Conservation (phyloP, 1,139 yeast genomes). For the Meyerozyma carpophila region DNA sequence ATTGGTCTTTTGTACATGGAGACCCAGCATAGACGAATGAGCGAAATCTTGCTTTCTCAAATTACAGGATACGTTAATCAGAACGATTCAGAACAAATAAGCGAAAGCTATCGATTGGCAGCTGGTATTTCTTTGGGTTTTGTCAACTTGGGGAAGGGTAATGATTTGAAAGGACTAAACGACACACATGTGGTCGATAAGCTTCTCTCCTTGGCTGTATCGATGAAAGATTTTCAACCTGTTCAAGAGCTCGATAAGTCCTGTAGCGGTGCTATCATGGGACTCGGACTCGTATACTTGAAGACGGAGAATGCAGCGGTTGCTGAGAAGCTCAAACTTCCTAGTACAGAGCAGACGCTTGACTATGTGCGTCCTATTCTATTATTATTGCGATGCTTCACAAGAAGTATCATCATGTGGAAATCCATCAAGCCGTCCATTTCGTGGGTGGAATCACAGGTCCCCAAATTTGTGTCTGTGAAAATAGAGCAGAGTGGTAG, state of each 20-base stretch:
- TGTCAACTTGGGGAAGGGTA: slow-evolving; percentile 79
- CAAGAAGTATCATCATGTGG: slow-evolving; percentile 78
- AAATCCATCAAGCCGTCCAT: slow-evolving; percentile 45
- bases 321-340: slow-evolving; percentile 62
- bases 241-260: slow-evolving; percentile 64
- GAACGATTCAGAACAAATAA: slow-evolving; percentile 51
- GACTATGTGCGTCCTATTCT: slow-evolving; percentile 82
- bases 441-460: slow-evolving; percentile 58
- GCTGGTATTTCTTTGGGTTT: slow-evolving; percentile 88
- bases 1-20: slow-evolving; percentile 78
- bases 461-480: slow-evolving; percentile 41
- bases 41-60: slow-evolving; percentile 71
- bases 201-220: slow-evolving; percentile 54
- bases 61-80: slow-evolving; percentile 52
- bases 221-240: slow-evolving; percentile 67
- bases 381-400: slow-evolving; percentile 61
- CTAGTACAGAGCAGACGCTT: slow-evolving; percentile 53
- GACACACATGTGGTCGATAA: slow-evolving; percentile 71
- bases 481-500: slow-evolving; percentile 16
- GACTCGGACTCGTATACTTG: slow-evolving; percentile 69
- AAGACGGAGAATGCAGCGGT: slow-evolving; percentile 57
- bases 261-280: slow-evolving; percentile 75
- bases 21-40: slow-evolving; percentile 82
- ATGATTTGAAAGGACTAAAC: slow-evolving; percentile 52
- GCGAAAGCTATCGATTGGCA: slow-evolving; percentile 82